These are phyloP conservation scores for Coniochaeta pulveracea DNA, from an alignment of 2,329 filamentous ascomycete genomes.

Conservation along the genomic window DNA sequence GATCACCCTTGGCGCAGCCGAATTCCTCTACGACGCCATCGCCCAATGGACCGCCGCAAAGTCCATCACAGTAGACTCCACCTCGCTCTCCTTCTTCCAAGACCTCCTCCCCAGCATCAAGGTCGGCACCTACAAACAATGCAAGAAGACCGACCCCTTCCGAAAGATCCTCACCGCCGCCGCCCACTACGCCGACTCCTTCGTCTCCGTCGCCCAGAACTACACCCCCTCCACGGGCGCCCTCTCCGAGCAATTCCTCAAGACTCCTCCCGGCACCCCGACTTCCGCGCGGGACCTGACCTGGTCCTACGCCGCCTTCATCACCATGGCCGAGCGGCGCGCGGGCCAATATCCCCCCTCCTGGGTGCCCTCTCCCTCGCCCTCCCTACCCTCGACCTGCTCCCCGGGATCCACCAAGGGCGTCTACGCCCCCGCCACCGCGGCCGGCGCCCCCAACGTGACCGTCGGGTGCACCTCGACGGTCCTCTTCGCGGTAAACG, in stretches of 20 bases:
- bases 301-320: constrained; percentile 40
- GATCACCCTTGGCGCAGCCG: constrained; percentile 62
- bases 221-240: constrained; percentile 53
- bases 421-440: constrained; percentile 21
- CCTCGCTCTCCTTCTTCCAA: constrained; percentile 60
- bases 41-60: constrained; percentile 55
- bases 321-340: constrained; percentile 31
- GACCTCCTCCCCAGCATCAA: constrained; percentile 44
- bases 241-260: constrained; percentile 42
- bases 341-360: constrained; percentile 19
- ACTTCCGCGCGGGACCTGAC: constrained; percentile 35
- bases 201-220: constrained; percentile 46
- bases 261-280: constrained; percentile 21
- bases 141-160: constrained; percentile 20
- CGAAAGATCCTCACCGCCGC: constrained; percentile 41
- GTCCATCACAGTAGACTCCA: constrained; percentile 49
- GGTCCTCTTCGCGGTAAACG: constrained; percentile 33
- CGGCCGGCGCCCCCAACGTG: constrained; percentile 22
- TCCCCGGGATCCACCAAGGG: constrained; percentile 13
- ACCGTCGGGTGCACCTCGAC: constrained; percentile 19
- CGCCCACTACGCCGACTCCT: constrained; percentile 45
- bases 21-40: constrained; percentile 66
- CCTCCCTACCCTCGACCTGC: constrained; percentile 17
- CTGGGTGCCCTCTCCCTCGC: constrained; percentile 13
- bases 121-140: constrained; percentile 39